Evolutionary conservation across 345 rosid genomes (phyloP).

Genomic region (Hevea brasiliensis): DNA sequence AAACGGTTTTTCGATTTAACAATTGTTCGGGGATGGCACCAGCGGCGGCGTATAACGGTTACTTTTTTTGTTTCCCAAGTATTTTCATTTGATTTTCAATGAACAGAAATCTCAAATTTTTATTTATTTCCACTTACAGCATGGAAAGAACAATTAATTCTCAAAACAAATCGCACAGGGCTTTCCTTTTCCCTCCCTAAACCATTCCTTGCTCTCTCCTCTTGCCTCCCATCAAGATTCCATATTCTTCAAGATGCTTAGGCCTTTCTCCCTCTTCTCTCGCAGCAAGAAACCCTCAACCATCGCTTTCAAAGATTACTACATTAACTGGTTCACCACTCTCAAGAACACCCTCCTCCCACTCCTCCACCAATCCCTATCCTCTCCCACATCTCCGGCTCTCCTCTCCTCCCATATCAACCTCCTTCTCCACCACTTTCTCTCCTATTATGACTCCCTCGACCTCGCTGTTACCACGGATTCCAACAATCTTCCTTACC

Average conservation of each 20-base stretch:
- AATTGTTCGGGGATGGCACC: too few species aligned
- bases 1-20: too few species aligned
- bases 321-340: constrained; percentile 61
- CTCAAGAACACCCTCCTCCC: constrained; percentile 64
- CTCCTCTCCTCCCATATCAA: constrained; percentile 54
- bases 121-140: too few species aligned
- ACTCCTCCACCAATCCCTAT: constrained; percentile 61
- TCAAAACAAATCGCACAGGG: too few species aligned
- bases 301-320: constrained; percentile 56
- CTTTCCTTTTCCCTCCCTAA: too few species aligned
- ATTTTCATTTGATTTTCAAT: too few species aligned
- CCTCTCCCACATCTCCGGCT: constrained; percentile 42
- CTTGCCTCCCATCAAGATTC: constrained; percentile 12
- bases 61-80: too few species aligned
- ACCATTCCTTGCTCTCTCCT: neutral
- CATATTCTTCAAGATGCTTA: constrained; percentile 37
- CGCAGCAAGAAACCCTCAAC: constrained; percentile 45
- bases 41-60: too few species aligned
- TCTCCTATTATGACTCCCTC: constrained; percentile 70
- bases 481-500: constrained; percentile 48
- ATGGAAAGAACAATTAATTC: too few species aligned
- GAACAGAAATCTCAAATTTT: too few species aligned
- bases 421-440: constrained; percentile 68
- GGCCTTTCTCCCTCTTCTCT: constrained; percentile 43
- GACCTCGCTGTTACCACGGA: constrained; percentile 56